Evolutionary conservation across 2,329 filamentous ascomycete genomes (phyloP).

Genomic region (Ophiobolus disseminans): DNA sequence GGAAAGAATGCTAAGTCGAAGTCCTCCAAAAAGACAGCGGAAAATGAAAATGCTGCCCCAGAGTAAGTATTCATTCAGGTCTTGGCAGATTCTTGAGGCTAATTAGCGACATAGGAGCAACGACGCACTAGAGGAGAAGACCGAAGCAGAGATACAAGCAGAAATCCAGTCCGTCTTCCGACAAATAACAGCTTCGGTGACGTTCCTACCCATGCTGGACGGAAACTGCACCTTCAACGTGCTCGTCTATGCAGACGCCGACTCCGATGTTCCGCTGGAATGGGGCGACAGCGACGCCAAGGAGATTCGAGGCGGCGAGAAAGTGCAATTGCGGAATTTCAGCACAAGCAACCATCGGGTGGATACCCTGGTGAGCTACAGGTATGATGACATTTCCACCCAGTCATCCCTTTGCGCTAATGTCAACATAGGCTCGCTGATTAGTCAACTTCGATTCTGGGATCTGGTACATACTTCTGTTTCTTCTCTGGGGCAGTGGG

Average conservation of each 20-base stretch:
- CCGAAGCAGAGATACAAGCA: constrained; percentile 89
- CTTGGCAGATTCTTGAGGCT: constrained; percentile 13
- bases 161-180: constrained; percentile 97
- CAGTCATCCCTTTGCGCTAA: constrained; percentile 12
- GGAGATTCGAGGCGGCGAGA: constrained; percentile 93
- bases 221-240: constrained; percentile 99
- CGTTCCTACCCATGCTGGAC: constrained; percentile 90
- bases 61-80: constrained; percentile 53
- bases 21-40: constrained; percentile 58
- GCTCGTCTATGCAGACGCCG: constrained; percentile 94
- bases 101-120: constrained; percentile 30
- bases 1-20: constrained; percentile 59
- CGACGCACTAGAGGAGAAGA: constrained; percentile 69
- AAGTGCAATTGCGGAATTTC: constrained; percentile 93
- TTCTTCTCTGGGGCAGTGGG: too few relatives aligned
- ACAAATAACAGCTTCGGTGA: constrained; percentile 97
- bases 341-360: constrained; percentile 94
- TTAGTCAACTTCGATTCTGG: too few relatives aligned
- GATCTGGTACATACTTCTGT: too few relatives aligned
- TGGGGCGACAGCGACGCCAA: constrained; percentile 99
- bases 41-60: constrained; percentile 74
- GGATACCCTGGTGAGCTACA: constrained; percentile 94
- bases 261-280: constrained; percentile 94
- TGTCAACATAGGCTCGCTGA: constrained; percentile 33
- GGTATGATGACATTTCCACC: constrained; percentile 46